Percentiles rank a stretch among this genome's conserved stretches.
Conservation (phyloP, 2,329 filamentous ascomycete species). For the Fusarium brevicatenulatum region DNA sequence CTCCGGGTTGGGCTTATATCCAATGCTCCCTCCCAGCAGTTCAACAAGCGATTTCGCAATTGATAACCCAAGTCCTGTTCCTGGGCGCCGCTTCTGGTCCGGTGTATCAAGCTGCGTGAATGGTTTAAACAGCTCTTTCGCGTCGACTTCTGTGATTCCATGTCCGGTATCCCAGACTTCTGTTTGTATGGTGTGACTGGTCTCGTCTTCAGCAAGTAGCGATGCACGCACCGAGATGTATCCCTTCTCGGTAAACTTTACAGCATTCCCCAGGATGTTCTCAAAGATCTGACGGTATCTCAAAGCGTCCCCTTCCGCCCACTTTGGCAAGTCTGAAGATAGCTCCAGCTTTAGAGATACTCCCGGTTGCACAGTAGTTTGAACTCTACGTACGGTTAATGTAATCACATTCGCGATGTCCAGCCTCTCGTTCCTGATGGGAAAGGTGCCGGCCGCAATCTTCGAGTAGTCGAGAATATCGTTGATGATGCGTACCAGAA, state of each 20-base stretch:
- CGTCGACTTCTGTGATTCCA: not conserved
- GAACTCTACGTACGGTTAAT: not conserved
- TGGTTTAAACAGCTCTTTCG: not conserved
- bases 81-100: not conserved
- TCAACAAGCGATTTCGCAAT: not conserved
- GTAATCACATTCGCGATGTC: not conserved
- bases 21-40: not conserved
- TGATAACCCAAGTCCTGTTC: conserved; percentile 5
- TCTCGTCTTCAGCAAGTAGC: not conserved
- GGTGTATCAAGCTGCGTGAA: conserved; percentile 8
- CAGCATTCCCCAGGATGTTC: not conserved
- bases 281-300: not conserved
- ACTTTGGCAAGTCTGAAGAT: not conserved
- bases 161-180: not conserved
- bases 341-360: not conserved
- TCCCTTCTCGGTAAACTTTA: conserved; percentile 4
- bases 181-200: not conserved
- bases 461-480: conserved; percentile 12
- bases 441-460: not conserved
- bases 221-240: not conserved
- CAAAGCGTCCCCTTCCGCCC: not conserved
- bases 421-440: not conserved
- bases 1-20: not conserved
- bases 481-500: not conserved
- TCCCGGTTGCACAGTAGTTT: not conserved